Percentiles rank a stretch among this genome's conserved stretches.
Conservation (phyloP, 2,329 filamentous ascomycete genomes). For the Alternaria panax region DNA sequence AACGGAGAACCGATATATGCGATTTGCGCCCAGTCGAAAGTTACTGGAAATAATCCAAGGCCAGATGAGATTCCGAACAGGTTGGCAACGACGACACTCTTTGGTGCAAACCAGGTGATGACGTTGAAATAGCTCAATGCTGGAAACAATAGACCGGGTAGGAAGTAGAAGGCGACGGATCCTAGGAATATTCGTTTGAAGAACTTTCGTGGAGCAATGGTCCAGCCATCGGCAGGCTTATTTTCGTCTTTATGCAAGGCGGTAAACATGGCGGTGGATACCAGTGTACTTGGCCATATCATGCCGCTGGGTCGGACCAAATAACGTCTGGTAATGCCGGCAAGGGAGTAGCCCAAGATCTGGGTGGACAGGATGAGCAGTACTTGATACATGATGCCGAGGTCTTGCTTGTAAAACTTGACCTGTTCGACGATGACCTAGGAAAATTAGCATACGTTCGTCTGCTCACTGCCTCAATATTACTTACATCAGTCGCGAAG, state of each 20-base stretch:
- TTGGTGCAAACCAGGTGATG: conserved; percentile 85
- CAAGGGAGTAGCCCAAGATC: conserved; percentile 85
- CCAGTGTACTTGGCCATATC: conserved; percentile 89
- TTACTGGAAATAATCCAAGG: conserved; percentile 81
- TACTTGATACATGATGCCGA: conserved; percentile 78
- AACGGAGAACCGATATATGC: conserved; percentile 86
- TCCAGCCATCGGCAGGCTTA: conserved; percentile 82
- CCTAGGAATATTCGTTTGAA: conserved; percentile 76
- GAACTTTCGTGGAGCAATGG: conserved; percentile 81
- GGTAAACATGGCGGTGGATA: conserved; percentile 88
- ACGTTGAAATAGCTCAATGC: conserved; percentile 89
- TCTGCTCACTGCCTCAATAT: not conserved
- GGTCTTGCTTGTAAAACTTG: conserved; percentile 85
- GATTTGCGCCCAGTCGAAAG: conserved; percentile 91
- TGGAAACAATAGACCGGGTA: conserved; percentile 82
- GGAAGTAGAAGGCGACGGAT: conserved; percentile 82
- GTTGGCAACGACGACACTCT: conserved; percentile 85
- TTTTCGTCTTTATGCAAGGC: conserved; percentile 87
- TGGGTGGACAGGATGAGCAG: conserved; percentile 86
- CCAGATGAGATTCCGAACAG: conserved; percentile 87
- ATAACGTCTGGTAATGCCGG: conserved; percentile 80
- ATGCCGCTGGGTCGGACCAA: conserved; percentile 85
- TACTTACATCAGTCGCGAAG: conserved; percentile 77
- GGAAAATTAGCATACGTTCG: conserved; percentile 17
- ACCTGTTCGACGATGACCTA: conserved; percentile 86